These are phyloP conservation scores for Trapa bicornis DNA, from an alignment of 345 rosid genomes.

Conservation along the genomic window DNA sequence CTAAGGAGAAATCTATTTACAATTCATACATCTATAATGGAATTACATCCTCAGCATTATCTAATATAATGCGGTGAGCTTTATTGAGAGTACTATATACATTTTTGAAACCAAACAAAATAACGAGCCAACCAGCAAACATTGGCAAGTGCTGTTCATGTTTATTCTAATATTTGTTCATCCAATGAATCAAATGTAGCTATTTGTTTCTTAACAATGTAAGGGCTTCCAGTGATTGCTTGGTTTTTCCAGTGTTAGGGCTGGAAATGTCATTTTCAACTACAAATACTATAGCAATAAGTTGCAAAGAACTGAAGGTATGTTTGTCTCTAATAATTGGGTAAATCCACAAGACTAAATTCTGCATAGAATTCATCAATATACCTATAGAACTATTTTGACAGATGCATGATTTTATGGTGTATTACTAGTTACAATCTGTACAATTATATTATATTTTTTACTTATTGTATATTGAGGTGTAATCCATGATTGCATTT, in stretches of 20 bases:
- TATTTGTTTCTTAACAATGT: background rate
- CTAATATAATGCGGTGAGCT: conserved; percentile 69
- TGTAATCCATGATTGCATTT: background rate
- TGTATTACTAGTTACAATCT: background rate
- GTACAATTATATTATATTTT: background rate
- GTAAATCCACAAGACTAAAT: background rate
- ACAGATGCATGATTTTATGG: background rate
- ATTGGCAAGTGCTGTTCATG: no score
- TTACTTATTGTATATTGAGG: background rate
- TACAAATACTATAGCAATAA: conserved; percentile 84
- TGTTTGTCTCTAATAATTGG: background rate
- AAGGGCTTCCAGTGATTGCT: background rate
- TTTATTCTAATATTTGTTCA: background rate
- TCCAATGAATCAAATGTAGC: background rate
- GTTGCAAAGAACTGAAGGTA: conserved; percentile 91
- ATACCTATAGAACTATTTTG: background rate
- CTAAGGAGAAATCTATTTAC: conserved; percentile 73
- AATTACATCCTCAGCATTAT: conserved; percentile 55
- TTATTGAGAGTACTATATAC: no score
- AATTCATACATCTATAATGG: conserved; percentile 51
- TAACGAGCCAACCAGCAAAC: no score
- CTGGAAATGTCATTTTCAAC: conserved; percentile 87
- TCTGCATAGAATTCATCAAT: background rate
- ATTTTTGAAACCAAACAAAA: no score
- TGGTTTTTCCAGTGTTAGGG: conserved; percentile 65